These are phyloP conservation scores for Candida easanensis DNA, from an alignment of 805 yeast genomes.

Conservation along the genomic window DNA sequence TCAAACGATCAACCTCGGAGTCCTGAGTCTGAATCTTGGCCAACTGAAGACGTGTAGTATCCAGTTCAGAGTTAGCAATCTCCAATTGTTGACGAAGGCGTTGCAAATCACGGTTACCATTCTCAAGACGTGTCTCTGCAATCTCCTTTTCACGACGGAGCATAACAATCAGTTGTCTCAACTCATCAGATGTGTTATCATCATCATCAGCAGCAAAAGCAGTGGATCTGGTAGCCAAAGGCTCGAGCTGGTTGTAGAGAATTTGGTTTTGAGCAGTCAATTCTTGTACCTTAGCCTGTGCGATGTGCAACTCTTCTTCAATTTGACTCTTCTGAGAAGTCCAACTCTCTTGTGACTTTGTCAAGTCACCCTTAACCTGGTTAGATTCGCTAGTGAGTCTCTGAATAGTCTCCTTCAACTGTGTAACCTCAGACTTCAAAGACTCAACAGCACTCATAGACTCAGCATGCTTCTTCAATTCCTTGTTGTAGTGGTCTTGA, in stretches of 20 bases:
- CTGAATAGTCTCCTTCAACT: slow-evolving; percentile 28
- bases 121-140: slow-evolving; percentile 55
- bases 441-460: slow-evolving; percentile 40
- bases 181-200: slow-evolving; percentile 28
- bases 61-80: slow-evolving; percentile 47
- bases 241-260: slow-evolving; percentile 65
- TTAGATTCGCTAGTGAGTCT: slow-evolving; percentile 28
- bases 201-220: neutral
- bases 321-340: slow-evolving; percentile 37
- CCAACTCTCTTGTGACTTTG: slow-evolving; percentile 43
- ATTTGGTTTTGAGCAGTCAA: slow-evolving; percentile 65
- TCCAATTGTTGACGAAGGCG: slow-evolving; percentile 50
- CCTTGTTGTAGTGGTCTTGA: slow-evolving; percentile 54
- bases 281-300: slow-evolving; percentile 49
- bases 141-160: slow-evolving; percentile 76
- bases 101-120: slow-evolving; percentile 50
- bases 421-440: slow-evolving; percentile 37
- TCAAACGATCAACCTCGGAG: slow-evolving; percentile 20
- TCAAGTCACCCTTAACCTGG: slow-evolving; percentile 32
- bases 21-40: slow-evolving; percentile 35
- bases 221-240: slow-evolving; percentile 22
- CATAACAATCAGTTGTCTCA: slow-evolving; percentile 54
- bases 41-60: slow-evolving; percentile 48
- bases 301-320: slow-evolving; percentile 46
- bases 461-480: slow-evolving; percentile 53